Percentiles rank a stretch among this genome's conserved stretches.
These are phyloP conservation scores for Thelonectria rubi DNA, from an alignment of 2,329 filamentous ascomycete species.

Conservation along the genomic window DNA sequence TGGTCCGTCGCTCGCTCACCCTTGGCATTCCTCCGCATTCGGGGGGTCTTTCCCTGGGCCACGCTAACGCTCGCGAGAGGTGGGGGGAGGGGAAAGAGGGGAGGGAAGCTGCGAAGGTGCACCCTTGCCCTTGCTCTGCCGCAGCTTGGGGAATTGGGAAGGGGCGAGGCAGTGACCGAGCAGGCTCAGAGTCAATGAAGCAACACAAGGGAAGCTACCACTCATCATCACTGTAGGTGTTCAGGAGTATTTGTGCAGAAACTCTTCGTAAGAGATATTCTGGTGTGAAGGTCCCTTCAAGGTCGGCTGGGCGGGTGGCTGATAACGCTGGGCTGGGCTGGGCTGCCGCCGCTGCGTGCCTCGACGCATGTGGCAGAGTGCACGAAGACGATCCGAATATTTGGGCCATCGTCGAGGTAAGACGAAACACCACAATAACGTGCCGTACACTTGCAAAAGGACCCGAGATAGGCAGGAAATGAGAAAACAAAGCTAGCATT, in stretches of 20 bases:
- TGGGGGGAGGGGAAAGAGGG: slow-evolving; percentile 5
- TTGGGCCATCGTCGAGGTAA: background rate
- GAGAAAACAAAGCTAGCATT: background rate
- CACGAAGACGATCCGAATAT: background rate
- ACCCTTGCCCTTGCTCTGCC: slow-evolving; percentile 11
- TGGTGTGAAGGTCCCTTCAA: background rate
- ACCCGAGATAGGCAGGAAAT: background rate
- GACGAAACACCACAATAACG: too few species aligned
- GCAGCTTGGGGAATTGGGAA: background rate
- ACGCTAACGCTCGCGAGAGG: slow-evolving; percentile 10
- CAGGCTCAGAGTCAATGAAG: background rate
- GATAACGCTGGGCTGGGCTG: background rate
- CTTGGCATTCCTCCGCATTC: slow-evolving; percentile 19
- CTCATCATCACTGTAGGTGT: too few species aligned
- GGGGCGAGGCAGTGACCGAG: background rate
- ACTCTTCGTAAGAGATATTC: background rate
- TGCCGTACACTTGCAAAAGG: too few species aligned
- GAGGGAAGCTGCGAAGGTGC: slow-evolving; percentile 1
- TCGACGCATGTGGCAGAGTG: background rate
- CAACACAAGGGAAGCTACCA: background rate
- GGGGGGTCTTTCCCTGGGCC: background rate
- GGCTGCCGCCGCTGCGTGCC: background rate
- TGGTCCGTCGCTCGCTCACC: slow-evolving; percentile 1
- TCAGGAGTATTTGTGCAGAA: too few species aligned
- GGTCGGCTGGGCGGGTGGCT: background rate